These are phyloP conservation scores for Piper betle DNA, from an alignment of 164 flowering plant genomes.

Conservation along the genomic window DNA sequence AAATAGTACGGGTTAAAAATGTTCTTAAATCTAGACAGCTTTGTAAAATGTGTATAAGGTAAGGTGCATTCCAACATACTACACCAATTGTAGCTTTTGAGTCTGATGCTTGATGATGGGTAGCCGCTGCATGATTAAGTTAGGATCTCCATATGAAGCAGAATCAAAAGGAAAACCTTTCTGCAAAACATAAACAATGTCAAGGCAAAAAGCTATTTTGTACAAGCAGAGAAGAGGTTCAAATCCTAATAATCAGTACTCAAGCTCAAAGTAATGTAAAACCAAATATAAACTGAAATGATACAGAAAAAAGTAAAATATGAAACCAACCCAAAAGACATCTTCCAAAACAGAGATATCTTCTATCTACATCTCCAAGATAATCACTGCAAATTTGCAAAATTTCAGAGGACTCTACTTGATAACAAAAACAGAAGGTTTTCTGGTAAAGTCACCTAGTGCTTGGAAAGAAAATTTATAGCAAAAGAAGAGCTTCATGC, in stretches of 20 bases:
- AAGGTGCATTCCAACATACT: neutral
- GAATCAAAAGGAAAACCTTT: slow-evolving; percentile 75
- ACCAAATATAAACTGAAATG: too few species aligned
- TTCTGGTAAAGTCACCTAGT: too few species aligned
- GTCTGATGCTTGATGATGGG: slow-evolving; percentile 60
- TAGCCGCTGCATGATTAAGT: slow-evolving; percentile 57
- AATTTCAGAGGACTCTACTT: too few species aligned
- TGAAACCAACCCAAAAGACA: too few species aligned
- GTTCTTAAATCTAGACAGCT: neutral
- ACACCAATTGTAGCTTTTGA: slow-evolving; percentile 54
- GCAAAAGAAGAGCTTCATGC: too few species aligned
- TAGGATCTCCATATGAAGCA: slow-evolving; percentile 74
- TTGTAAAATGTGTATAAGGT: neutral
- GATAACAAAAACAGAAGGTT: too few species aligned
- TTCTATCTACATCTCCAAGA: too few species aligned
- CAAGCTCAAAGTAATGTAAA: neutral
- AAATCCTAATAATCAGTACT: neutral
- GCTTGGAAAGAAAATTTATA: too few species aligned
- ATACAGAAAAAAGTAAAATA: too few species aligned
- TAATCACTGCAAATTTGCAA: too few species aligned
- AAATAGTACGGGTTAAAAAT: neutral
- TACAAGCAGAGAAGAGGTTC: neutral
- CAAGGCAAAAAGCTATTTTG: neutral
- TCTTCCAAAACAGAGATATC: too few species aligned
- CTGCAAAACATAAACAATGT: slow-evolving; percentile 36